Conservation (phyloP, 1,284 basidiomycete species). For the Ganoderma sinense region DNA sequence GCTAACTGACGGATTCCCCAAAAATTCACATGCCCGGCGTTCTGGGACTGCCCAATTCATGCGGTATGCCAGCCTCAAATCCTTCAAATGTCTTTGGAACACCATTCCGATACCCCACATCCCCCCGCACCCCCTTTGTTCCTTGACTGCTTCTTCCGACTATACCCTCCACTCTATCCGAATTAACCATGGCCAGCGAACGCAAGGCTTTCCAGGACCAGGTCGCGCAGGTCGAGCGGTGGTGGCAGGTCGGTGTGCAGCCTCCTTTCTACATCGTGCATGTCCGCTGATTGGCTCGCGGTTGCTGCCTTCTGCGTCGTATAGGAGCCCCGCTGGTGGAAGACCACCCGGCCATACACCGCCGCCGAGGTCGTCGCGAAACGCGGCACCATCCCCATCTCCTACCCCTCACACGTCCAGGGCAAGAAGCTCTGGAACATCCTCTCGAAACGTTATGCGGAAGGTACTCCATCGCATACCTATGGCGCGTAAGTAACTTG, state of each 20-base stretch:
- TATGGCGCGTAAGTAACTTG: slow-evolving; percentile 90
- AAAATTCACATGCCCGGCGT: slow-evolving; percentile 29
- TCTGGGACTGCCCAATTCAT: slow-evolving; percentile 16
- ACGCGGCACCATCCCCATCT: slow-evolving; percentile 86
- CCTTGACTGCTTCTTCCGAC: neutral
- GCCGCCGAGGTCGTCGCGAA: slow-evolving; percentile 95
- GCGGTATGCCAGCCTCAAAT: slow-evolving; percentile 25
- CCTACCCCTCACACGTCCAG: slow-evolving; percentile 87
- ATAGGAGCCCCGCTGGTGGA: slow-evolving; percentile 86
- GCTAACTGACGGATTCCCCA: slow-evolving; percentile 5
- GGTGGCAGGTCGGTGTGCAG: slow-evolving; percentile 82
- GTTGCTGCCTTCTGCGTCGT: slow-evolving; percentile 10
- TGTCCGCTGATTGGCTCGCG: slow-evolving; percentile 4
- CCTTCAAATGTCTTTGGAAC: slow-evolving; percentile 23
- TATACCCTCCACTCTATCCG: neutral
- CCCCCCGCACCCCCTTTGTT: slow-evolving; percentile 14
- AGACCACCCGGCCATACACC: slow-evolving; percentile 90
- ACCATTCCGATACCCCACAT: slow-evolving; percentile 21
- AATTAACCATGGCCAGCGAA: slow-evolving; percentile 53
- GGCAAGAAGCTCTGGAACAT: slow-evolving; percentile 89
- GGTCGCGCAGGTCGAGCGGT: slow-evolving; percentile 65
- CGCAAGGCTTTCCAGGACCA: slow-evolving; percentile 51
- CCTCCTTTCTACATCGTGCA: slow-evolving; percentile 1
- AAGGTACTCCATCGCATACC: slow-evolving; percentile 86
- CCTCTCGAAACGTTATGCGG: slow-evolving; percentile 73